phyloP scores from a whole-genome alignment of 1,139 yeast species.

The Pichia kudriavzevii region DNA sequence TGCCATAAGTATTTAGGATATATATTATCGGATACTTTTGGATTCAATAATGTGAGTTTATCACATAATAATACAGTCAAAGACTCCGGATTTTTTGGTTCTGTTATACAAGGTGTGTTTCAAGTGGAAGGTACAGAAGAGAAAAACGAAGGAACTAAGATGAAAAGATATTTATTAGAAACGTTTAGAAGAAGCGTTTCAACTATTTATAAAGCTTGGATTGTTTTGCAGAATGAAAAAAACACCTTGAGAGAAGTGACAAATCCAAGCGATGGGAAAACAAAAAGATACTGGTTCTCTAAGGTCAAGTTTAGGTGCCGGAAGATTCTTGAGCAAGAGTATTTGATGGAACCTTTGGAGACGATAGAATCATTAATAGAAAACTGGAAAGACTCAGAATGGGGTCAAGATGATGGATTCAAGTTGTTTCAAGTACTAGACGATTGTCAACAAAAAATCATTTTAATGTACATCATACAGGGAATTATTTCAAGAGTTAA shows the following conservation, averaged over 20 bases:
- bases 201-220: conserved; percentile 60
- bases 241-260: conserved; percentile 10
- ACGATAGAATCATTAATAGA: conserved; percentile 58
- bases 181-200: conserved; percentile 58
- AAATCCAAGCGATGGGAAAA: conserved; percentile 24
- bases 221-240: conserved; percentile 56
- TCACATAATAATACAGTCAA: conserved; percentile 7
- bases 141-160: conserved; percentile 46
- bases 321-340: conserved; percentile 59
- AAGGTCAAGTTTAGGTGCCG: conserved; percentile 69
- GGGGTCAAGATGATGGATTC: conserved; percentile 6
- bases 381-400: conserved; percentile 25
- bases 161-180: conserved; percentile 47
- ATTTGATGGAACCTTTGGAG: conserved; percentile 65
- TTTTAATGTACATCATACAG: conserved; percentile 60
- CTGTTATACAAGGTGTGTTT: conserved; percentile 81
- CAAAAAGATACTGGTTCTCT: conserved; percentile 54
- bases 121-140: conserved; percentile 65
- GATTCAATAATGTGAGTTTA: conserved; percentile 26
- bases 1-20: conserved; percentile 49
- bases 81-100: conserved; percentile 58
- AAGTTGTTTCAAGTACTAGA: conserved; percentile 71
- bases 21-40: conserved; percentile 17
- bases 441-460: conserved; percentile 73
- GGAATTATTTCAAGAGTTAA: conserved; percentile 43